Conservation (phyloP, 2,329 filamentous ascomycete species). For the Aspergillus carbonarius region DNA sequence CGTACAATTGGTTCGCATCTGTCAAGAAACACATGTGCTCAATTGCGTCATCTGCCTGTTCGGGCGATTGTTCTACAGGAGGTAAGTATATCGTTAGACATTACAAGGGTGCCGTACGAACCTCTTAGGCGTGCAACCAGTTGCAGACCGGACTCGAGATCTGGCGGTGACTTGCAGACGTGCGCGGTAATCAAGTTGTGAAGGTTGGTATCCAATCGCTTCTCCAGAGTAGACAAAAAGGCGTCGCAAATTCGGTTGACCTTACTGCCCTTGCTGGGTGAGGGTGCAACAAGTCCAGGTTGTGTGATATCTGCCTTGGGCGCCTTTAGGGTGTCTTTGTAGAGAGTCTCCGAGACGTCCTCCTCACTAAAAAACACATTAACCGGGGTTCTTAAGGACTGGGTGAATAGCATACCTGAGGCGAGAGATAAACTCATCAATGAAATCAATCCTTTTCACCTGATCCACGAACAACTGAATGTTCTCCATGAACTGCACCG, state of each 20-base stretch:
- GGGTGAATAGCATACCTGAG: constrained; percentile 58
- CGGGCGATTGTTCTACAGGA: constrained; percentile 57
- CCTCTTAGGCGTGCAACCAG: constrained; percentile 72
- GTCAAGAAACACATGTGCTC: constrained; percentile 98
- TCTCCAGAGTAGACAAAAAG: constrained; percentile 67
- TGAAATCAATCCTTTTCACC: constrained; percentile 73
- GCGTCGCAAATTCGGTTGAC: constrained; percentile 87
- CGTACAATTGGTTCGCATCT: constrained; percentile 88
- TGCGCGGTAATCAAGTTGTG: constrained; percentile 95
- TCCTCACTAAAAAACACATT: constrained; percentile 60
- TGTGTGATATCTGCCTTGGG: constrained; percentile 30
- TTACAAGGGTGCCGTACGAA: constrained; percentile 22
- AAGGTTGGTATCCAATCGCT: constrained; percentile 63
- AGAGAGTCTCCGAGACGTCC: constrained; percentile 91
- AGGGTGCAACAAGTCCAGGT: constrained; percentile 21
- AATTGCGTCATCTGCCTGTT: constrained; percentile 80
- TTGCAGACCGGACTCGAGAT: constrained; percentile 77
- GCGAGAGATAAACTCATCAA: constrained; percentile 89
- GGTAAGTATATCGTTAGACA: constrained; percentile 16
- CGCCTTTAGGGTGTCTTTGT: constrained; percentile 73
- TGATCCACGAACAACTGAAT: constrained; percentile 79
- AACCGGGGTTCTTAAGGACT: neutral
- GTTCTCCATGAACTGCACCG: constrained; percentile 76
- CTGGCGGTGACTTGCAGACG: constrained; percentile 88
- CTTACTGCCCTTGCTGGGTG: constrained; percentile 53